These are phyloP conservation scores for Xylaria sp. DNA, from an alignment of 2,329 filamentous ascomycete genomes.

Conservation along the genomic window DNA sequence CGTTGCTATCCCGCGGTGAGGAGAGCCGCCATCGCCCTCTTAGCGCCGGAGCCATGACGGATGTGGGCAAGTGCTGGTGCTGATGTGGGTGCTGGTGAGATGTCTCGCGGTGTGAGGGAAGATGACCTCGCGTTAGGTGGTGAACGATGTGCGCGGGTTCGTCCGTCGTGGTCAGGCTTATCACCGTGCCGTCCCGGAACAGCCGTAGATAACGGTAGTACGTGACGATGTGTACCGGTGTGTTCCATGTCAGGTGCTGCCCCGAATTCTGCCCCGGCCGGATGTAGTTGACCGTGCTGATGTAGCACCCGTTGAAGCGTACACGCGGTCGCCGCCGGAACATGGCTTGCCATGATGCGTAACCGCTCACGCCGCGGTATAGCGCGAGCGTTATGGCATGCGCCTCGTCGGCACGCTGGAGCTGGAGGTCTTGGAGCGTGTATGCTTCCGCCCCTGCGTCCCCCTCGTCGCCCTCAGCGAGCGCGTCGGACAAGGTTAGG, in stretches of 20 bases:
- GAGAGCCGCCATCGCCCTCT: constrained; percentile 60
- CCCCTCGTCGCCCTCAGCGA: constrained; percentile 25
- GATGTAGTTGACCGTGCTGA: constrained; percentile 94
- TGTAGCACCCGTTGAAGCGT: constrained; percentile 95
- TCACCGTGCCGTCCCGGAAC: constrained; percentile 84
- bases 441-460: constrained; percentile 41
- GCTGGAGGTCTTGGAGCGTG: constrained; percentile 46
- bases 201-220: constrained; percentile 98
- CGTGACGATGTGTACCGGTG: constrained; percentile 91
- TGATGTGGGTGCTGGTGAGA: constrained; percentile 30
- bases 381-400: constrained; percentile 49
- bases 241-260: constrained; percentile 75
- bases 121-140: constrained; percentile 73
- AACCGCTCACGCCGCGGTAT: constrained; percentile 46
- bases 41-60: constrained; percentile 71
- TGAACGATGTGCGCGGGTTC: constrained; percentile 90
- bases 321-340: constrained; percentile 84
- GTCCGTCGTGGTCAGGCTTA: constrained; percentile 79
- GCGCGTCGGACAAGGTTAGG: constrained; percentile 38
- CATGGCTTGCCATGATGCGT: constrained; percentile 68
- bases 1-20: constrained; percentile 42
- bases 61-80: constrained; percentile 48
- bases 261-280: constrained; percentile 76
- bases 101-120: constrained; percentile 53
- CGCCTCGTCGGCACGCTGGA: constrained; percentile 42